phyloP scores from a whole-genome alignment of 257 asterid species.

The Solanum pinnatisectum region DNA sequence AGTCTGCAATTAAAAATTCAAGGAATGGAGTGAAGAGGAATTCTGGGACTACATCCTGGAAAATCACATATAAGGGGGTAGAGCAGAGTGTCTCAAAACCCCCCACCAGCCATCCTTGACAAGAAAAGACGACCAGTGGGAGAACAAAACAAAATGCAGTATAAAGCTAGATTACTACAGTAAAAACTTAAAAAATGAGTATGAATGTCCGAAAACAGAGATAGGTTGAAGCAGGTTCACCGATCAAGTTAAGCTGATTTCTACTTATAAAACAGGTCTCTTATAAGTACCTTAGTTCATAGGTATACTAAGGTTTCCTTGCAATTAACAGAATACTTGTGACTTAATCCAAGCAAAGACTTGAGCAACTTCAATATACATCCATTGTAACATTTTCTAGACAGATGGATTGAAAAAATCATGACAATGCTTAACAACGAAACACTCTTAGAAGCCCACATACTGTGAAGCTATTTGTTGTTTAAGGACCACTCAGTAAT shows the following conservation, averaged over 20 bases:
- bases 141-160: neutral
- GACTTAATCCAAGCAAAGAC: neutral
- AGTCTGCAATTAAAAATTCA: conserved; percentile 16
- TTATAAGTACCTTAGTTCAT: neutral
- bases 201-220: neutral
- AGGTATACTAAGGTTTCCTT: neutral
- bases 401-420: neutral
- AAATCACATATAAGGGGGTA: neutral
- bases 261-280: neutral
- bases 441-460: neutral
- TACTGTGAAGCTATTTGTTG: neutral
- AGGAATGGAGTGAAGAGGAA: neutral
- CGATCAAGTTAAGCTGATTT: neutral
- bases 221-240: neutral
- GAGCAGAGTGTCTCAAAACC: neutral
- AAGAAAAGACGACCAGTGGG: neutral
- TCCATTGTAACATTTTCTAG: neutral
- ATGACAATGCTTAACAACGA: neutral
- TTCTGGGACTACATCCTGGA: neutral
- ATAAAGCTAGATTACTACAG: neutral
- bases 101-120: neutral
- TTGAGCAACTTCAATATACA: neutral
- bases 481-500: neutral
- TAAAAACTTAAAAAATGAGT: neutral
- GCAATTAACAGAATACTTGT: neutral